A percentile compares a stretch with the other conserved stretches of the same genome.
These are phyloP conservation scores for Endoconidiophora laricicola DNA, from an alignment of 2,329 filamentous ascomycete species.

Conservation along the genomic window DNA sequence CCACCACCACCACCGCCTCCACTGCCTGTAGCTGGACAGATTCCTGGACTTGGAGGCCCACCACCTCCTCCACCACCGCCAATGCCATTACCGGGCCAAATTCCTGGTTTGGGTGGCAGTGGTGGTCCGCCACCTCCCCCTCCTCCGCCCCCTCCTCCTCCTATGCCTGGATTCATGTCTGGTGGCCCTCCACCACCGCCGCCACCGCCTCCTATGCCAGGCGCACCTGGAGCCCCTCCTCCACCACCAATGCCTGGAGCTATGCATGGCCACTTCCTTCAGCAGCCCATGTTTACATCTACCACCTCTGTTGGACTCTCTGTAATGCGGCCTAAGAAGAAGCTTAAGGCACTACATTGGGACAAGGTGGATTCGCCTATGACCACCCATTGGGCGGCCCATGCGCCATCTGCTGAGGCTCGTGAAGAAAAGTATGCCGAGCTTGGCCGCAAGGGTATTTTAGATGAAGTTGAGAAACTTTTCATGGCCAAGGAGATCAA, in stretches of 20 bases:
- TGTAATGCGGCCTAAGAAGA: constrained; percentile 88
- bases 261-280: constrained; percentile 61
- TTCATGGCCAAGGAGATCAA: constrained; percentile 98
- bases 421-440: constrained; percentile 94
- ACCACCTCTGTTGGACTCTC: constrained; percentile 50
- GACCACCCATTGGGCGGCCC: constrained; percentile 81
- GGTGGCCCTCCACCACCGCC: constrained; percentile 24
- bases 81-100: constrained; percentile 19
- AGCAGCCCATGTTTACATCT: constrained; percentile 37
- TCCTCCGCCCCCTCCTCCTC: constrained; percentile 21
- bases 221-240: constrained; percentile 30
- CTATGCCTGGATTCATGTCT: constrained; percentile 25
- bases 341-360: constrained; percentile 98
- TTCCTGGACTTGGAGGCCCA: constrained; percentile 16
- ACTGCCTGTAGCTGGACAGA: constrained; percentile 23
- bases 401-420: constrained; percentile 69
- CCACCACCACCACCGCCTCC: constrained; percentile 35
- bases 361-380: constrained; percentile 91
- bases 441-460: constrained; percentile 80
- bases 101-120: constrained; percentile 1
- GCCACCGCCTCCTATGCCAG: constrained; percentile 24
- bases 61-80: constrained; percentile 26
- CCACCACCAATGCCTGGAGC: constrained; percentile 51
- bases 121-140: constrained; percentile 12
- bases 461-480: constrained; percentile 93